Evolutionary conservation across 2,329 filamentous ascomycete genomes (phyloP), one percentile per base, ranked within the genome.

Genomic region (Diplodia seriata): DNA sequence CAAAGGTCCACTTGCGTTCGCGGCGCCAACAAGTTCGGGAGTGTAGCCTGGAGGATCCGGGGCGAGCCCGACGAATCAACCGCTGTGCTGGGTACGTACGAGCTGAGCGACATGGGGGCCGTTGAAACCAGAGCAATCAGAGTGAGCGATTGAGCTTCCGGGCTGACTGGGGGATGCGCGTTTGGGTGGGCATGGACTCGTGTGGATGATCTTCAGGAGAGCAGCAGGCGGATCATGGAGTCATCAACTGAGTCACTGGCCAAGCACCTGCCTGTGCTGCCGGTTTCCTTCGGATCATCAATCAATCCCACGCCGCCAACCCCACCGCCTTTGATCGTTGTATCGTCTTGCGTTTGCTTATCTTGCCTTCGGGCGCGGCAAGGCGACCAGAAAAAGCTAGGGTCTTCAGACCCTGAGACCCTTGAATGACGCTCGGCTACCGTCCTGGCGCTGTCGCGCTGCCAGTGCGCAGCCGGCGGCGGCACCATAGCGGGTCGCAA

Each of bases 171-270:
- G 57, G 57, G 57, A 61, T 61, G 57, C 40, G 57, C 57, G 40
- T 31, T 18, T 6, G 38, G 23, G 56, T 33, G 40, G 23, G 56
- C 38, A 49, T 61, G 20, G 55, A 43, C 33, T n/a, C 40, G 36
- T 38, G 36, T n/a, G 18, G 23, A 49, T 49, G 59, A 63, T 63
- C 59, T 63, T 63, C 59, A 63, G 59, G 59, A 63, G 36, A 23
- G 36, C 31, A 31, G 33, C 29, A 31, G 33, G 23, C 43, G 12
- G 38, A 40, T 51, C 43, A 23, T 26, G 23, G 23, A 26, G n/a
- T 47, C 40, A 47, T 47, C 40, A 47, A 47, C 36, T 38, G 36
- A 38, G 36, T 38, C 36, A 38, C 36, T 38, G 36, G 36, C 36
- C 36, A 33, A 61, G 40, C 56, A 49, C 40, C 40, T 43, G 55